Evolutionary conservation across 805 yeast genomes (phyloP), one percentile per base, ranked within the genome.

Genomic region (Cyberlindnera petersonii): DNA sequence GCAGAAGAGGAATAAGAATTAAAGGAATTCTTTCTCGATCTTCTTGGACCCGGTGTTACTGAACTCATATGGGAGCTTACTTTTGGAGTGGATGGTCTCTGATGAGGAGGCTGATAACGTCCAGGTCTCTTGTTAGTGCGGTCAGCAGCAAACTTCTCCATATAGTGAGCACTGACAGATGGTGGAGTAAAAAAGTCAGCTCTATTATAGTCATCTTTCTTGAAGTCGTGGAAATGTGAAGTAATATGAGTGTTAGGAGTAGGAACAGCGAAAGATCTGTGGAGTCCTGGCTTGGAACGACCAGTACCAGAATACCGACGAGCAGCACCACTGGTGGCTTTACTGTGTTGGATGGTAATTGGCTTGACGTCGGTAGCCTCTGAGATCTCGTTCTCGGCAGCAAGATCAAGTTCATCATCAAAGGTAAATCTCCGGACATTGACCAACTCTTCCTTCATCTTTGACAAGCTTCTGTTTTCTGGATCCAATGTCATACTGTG

Each of bases 401-500:
- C 21, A 21, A 60, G 46, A 28, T 65, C 70, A 37, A 69, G 64
- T 35, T 85, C 94, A 50, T 86, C 95, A 62, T 89, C 96, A 44
- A 86, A 75, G 9, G 96, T 86, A 63, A 89, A 80, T 47, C 71
- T 79, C 38, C 75, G 74, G 23, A 86, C 72, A 36, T 68, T 70
- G 17, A 62, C 53, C 37, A 91, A 62, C 49, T 86, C 91, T 4
- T 62, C 59, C 48, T 75, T 76, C 70, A 88, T 76, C 37, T 65
- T 64, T 2, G 57, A 55, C 43, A 91, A 65, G 52, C 81, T 80
- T 55, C 98, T 78, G 63, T 89, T 86, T 20, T 73, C 72, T 1
- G 98, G 98, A 64, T 89, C 96, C 41, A 91, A 74, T 10, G 94
- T 82, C 40, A 91, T 68, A 44, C 84, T 72, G 48, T 76, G 75